Percentiles rank a stretch among this genome's conserved stretches.
phyloP scores from a whole-genome alignment of 73 alveolate genomes.

The Paramecium pentaurelia region DNA sequence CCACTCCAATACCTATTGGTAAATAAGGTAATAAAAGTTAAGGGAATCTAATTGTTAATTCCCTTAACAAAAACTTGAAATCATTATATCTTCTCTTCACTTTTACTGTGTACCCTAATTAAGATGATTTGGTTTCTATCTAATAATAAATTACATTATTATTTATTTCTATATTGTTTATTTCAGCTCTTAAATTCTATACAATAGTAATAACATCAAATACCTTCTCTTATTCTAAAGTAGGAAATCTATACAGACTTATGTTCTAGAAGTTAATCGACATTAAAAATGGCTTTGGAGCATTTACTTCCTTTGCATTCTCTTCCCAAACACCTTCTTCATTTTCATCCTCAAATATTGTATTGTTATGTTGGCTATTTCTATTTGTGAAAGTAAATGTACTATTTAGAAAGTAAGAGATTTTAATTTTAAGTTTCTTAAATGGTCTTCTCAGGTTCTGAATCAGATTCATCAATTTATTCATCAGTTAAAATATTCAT shows the following conservation, averaged over 20 bases:
- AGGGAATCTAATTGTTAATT: background rate
- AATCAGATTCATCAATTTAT: background rate
- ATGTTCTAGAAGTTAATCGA: background rate
- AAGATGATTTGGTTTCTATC: conserved; percentile 15
- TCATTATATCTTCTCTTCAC: conserved; percentile 51
- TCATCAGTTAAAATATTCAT: background rate
- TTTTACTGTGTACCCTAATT: background rate
- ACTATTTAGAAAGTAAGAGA: background rate
- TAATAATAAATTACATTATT: background rate
- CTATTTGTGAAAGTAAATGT: conserved; percentile 2
- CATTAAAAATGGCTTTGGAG: background rate
- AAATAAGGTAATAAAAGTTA: background rate
- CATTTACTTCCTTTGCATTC: background rate
- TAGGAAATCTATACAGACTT: background rate
- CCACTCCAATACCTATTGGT: background rate
- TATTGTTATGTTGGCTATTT: background rate
- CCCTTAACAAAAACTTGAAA: background rate
- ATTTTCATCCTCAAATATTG: background rate
- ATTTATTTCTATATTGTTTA: background rate
- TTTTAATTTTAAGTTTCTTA: background rate
- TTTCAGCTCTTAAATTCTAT: background rate
- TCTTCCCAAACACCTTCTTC: background rate
- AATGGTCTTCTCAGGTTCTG: background rate
- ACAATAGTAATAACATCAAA: background rate
- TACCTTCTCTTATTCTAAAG: background rate